Evolutionary conservation across 2,329 filamentous ascomycete species (phyloP), one percentile per base, ranked within the genome.

Genomic region (Capronia coronata): DNA sequence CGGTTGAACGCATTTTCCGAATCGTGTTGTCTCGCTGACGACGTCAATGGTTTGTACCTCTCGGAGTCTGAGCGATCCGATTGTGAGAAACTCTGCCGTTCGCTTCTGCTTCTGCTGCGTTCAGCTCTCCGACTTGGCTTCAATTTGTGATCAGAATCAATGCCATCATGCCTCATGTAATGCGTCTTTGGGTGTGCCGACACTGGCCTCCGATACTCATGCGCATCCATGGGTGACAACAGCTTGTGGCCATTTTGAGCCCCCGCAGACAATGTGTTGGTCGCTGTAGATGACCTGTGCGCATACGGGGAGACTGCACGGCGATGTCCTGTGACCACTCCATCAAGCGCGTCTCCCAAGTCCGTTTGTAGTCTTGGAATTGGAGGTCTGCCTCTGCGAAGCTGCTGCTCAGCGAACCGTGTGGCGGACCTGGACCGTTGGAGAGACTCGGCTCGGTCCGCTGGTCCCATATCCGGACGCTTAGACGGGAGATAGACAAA

Each of bases 221-320:
- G 45, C 30, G 48, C 51, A 35, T 49, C 43, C 51, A 47, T 51
- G 22, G 54, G 54, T 9, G 54, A 51, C 38, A 54, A 27, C 23
- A 56, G 34, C 14, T 23, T 54, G 21, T 48, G 32, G 16, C 44
- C 47, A 14, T 43, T 29, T 19, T 27, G 44, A 42, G 45, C 16
- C 8, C 44, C 35, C 10, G 39, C 21, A 18, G 47, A 43, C 11
- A 48, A 21, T 16, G 44, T 29, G 7, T 46, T 48, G n/a, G 32
- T 13, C n/a, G 32, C 27, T 1, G 45, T 22, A 3, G 38, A 22
- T 19, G 43, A 42, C 2, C 23, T 51, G 27, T 56, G 50, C 19
- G 55, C 27, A 41, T 61, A 62, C 14, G 57, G 59, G 13, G 60
- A 62, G 11, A 59, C 50, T 16, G 54, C 47, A 48, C 55, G 53